These are phyloP conservation scores for Climacium dendroides DNA, from an alignment of 225 moss, liverwort and hornwort species.

Conservation along the genomic window DNA sequence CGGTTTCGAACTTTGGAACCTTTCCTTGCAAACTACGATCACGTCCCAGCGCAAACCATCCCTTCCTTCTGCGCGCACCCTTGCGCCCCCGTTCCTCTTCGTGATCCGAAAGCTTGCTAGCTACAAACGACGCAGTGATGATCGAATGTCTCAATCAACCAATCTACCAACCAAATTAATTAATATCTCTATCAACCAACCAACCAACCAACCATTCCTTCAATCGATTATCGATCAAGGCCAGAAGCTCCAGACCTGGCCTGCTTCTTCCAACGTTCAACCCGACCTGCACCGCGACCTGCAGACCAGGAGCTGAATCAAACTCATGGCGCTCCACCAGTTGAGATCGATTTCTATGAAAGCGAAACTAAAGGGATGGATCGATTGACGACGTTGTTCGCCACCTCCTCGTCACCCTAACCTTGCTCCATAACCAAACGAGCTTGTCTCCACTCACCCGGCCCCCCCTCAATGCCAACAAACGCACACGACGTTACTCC, in stretches of 20 bases:
- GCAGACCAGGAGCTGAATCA: not conserved
- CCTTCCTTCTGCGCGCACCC: not conserved
- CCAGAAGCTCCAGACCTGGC: not conserved
- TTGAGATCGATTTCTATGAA: not conserved
- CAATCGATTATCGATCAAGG: no score
- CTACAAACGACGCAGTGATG: not conserved
- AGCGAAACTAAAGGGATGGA: not conserved
- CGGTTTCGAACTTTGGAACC: not conserved
- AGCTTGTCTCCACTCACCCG: not conserved
- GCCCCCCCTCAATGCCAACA: not conserved
- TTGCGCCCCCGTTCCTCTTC: not conserved
- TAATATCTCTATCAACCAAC: not conserved
- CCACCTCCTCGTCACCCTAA: not conserved
- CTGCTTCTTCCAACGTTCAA: not conserved
- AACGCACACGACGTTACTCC: not conserved
- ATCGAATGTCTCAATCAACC: not conserved
- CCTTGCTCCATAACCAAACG: not conserved
- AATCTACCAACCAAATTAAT: not conserved
- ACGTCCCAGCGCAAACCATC: not conserved
- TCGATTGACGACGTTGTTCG: not conserved
- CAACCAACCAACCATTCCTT: not conserved
- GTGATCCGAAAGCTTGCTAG: not conserved
- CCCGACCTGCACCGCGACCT: not conserved
- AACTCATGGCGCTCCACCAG: not conserved
- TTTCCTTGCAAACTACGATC: not conserved